Evolutionary conservation across 2,329 filamentous ascomycete species (phyloP), one percentile per base, ranked within the genome.

Genomic region (Tolypocladium pustulatum): DNA sequence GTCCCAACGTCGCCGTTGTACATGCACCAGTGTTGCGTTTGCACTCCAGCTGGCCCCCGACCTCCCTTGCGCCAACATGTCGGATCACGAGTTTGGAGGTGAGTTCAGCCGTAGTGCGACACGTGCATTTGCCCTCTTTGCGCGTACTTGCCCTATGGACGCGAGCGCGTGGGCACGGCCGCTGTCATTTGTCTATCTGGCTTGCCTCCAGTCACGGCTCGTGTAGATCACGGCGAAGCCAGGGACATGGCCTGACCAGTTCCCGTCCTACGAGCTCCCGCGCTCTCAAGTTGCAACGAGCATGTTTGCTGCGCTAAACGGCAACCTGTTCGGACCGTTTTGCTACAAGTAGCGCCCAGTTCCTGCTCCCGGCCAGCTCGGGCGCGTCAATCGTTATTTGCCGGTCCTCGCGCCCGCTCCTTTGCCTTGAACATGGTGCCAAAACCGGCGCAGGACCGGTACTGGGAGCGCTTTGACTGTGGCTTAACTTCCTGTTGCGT

Each of bases 41-140:
- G 49, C 30, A 34, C 17, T n/a, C 20, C 17, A 34, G 49, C 49
- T 13, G 30, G 30, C 30, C 27, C 5, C 49, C 49, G 5, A 9
- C 27, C 27, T 30, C 56, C 25, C 55, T 54, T 57, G 36, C 54
- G 20, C 54, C 65, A 74, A 53, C 62, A 87, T 87, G 84, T 87
- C 84, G 59, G 84, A 87, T 67, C 81, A 85, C 71, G 84, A 87
- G 70, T 84, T 86, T 74, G 80, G 78, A 73, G 80, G 84, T 85
- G 69, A 73, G 82, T 75, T 36, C 22, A 46, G 10, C 36, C 54
- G 54, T 60, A 36, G 20, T 54, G 54, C 34, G 49, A 27, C 56
- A 37, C 57, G 30, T 65, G 38, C 27, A 22, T 13, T 46, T 22
- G 32, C 43, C 12, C 49, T 5, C 20, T 34, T 7, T 34, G 30